These are phyloP conservation scores for Aspergillus sp. DNA, from an alignment of 2,329 filamentous ascomycete genomes.

Conservation along the genomic window DNA sequence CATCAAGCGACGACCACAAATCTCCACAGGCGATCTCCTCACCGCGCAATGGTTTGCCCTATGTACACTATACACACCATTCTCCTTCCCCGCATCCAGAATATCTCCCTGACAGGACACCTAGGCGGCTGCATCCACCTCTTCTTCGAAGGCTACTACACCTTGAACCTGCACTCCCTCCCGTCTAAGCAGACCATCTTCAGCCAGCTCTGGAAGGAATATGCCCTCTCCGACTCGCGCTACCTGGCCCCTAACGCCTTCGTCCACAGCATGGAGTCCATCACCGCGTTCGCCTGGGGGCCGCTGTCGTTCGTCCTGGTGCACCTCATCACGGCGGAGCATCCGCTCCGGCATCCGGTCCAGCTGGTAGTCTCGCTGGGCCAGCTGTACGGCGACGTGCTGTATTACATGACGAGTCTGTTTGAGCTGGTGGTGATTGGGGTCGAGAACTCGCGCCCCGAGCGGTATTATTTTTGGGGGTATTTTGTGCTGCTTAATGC, in stretches of 20 bases:
- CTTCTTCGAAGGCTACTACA: slow-evolving; percentile 79
- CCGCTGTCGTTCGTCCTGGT: slow-evolving; percentile 54
- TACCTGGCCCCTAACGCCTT: slow-evolving; percentile 76
- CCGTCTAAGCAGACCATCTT: slow-evolving; percentile 65
- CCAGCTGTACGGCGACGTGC: slow-evolving; percentile 59
- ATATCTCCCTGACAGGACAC: background rate
- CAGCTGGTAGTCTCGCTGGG: slow-evolving; percentile 58
- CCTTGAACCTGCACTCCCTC: slow-evolving; percentile 62
- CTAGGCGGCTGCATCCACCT: slow-evolving; percentile 57
- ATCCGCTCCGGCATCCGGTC: slow-evolving; percentile 52
- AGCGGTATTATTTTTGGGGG: slow-evolving; percentile 59
- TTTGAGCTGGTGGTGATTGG: slow-evolving; percentile 43
- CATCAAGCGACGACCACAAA: slow-evolving; percentile 3
- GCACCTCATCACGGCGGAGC: slow-evolving; percentile 42
- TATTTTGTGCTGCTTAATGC: slow-evolving; percentile 61
- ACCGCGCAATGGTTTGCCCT: slow-evolving; percentile 8
- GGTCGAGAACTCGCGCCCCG: slow-evolving; percentile 55
- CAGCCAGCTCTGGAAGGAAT: slow-evolving; percentile 87
- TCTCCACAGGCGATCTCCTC: slow-evolving; percentile 3
- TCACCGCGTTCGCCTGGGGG: slow-evolving; percentile 56
- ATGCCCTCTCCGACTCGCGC: slow-evolving; percentile 76
- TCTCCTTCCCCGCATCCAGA: no score
- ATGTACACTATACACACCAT: no score
- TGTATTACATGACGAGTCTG: slow-evolving; percentile 59
- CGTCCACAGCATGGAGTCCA: slow-evolving; percentile 74